Conservation (phyloP, 805 yeast genomes). For the Kodamaea kaohsiungensis region DNA sequence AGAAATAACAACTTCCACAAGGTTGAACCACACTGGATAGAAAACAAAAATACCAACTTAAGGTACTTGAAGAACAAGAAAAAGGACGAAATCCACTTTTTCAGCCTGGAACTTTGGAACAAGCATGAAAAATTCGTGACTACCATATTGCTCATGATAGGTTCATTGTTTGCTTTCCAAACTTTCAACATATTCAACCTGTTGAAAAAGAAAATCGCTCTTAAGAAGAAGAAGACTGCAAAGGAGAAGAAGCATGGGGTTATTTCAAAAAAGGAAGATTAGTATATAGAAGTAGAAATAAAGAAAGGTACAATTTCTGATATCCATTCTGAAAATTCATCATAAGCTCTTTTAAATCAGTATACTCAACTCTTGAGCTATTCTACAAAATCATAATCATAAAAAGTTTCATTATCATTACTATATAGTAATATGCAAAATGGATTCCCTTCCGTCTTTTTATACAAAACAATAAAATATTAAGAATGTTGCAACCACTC, state of each 20-base stretch:
- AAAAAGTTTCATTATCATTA: slow-evolving; percentile 6
- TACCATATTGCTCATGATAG: slow-evolving; percentile 33
- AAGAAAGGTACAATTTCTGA: no score
- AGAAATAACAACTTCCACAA: slow-evolving; percentile 45
- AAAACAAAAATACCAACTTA: slow-evolving; percentile 27
- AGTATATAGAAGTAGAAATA: background rate
- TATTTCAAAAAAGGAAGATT: slow-evolving; percentile 4
- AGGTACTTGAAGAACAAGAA: slow-evolving; percentile 31
- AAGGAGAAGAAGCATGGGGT: slow-evolving; percentile 6
- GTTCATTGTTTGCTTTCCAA: slow-evolving; percentile 18
- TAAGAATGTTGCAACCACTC: slow-evolving; percentile 3
- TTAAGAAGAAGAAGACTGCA: background rate
- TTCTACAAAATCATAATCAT: background rate
- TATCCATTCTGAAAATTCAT: no score
- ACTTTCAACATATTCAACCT: slow-evolving; percentile 9
- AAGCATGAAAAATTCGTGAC: slow-evolving; percentile 52
- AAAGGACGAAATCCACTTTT: slow-evolving; percentile 38
- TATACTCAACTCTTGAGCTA: no score
- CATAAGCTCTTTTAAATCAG: no score
- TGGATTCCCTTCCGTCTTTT: background rate
- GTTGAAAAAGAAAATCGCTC: background rate
- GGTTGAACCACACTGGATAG: slow-evolving; percentile 30
- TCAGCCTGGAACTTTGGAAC: slow-evolving; percentile 47
- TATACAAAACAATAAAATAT: background rate
- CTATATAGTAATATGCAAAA: slow-evolving; percentile 5